Evolutionary conservation across 345 rosid species (phyloP).

Genomic region (Eucalyptus virginea): DNA sequence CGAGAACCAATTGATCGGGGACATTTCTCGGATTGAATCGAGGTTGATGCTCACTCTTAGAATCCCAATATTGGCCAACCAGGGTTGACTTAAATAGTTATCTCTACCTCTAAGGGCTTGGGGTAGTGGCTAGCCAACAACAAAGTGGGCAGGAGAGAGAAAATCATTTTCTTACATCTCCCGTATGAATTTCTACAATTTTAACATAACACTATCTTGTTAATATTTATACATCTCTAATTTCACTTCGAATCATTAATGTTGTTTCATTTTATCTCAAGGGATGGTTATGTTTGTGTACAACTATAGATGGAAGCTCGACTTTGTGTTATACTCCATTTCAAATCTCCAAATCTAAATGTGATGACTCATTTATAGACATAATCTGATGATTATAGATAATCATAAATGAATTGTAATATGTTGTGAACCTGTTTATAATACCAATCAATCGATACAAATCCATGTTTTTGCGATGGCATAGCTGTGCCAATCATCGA

Average conservation of each 20-base stretch:
- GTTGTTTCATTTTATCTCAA: not conserved
- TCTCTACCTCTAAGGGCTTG: not conserved
- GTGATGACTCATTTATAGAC: not conserved
- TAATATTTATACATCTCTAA: not conserved
- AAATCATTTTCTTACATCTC: not conserved
- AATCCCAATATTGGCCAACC: not conserved
- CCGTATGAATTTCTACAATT: not conserved
- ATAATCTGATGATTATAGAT: accelerated
- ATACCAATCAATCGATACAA: accelerated
- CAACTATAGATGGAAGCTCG: not conserved
- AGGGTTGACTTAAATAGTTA: not conserved
- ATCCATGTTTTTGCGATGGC: not conserved
- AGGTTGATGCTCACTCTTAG: not conserved
- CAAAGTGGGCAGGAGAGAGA: not conserved
- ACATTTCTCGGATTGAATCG: not conserved
- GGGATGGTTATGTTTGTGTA: not conserved
- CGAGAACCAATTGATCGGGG: not conserved
- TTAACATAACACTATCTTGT: not conserved
- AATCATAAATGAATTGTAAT: not conserved
- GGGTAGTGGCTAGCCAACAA: not conserved
- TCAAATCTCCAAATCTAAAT: not conserved
- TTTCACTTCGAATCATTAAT: not conserved
- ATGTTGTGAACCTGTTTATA: accelerated
- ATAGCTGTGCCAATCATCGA: not conserved
- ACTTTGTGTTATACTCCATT: not conserved